Evolutionary conservation across 2,329 filamentous ascomycete species (phyloP).

Genomic region (Neofusicoccum ribis): DNA sequence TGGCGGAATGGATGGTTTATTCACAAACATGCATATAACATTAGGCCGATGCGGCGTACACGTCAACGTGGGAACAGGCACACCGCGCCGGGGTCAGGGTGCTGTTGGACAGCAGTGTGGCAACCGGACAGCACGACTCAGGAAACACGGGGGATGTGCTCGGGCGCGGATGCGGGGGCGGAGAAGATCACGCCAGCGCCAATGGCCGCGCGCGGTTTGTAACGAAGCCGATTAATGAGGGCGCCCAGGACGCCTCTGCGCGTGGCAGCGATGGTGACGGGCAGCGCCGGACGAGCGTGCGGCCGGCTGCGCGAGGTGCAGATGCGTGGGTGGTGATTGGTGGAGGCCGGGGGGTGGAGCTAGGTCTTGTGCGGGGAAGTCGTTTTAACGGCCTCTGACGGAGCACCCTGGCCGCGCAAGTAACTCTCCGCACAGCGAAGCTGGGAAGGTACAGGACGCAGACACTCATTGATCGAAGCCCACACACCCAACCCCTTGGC

Average conservation of each 20-base stretch:
- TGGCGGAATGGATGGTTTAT: no score
- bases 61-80: background rate
- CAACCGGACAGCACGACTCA: background rate
- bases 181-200: background rate
- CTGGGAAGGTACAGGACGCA: slow-evolving; percentile 17
- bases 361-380: slow-evolving; percentile 12
- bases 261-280: slow-evolving; percentile 1
- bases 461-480: slow-evolving; percentile 12
- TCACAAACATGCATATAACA: no score
- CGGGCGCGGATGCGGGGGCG: slow-evolving; percentile 11
- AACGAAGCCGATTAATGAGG: background rate
- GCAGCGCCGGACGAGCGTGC: slow-evolving; percentile 6
- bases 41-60: no score
- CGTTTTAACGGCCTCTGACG: background rate
- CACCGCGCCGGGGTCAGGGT: background rate
- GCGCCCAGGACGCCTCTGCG: background rate
- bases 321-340: slow-evolving; percentile 3
- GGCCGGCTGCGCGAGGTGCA: background rate
- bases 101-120: background rate
- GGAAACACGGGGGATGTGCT: slow-evolving; percentile 11
- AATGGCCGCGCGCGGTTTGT: slow-evolving; percentile 2
- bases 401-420: background rate
- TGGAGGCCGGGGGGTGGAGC: background rate
- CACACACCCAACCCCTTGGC: slow-evolving; percentile 6
- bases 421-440: slow-evolving; percentile 11